Base-by-base conservation (phyloP, 441 rosid species). In the Pelargonium citronellum region DNA sequence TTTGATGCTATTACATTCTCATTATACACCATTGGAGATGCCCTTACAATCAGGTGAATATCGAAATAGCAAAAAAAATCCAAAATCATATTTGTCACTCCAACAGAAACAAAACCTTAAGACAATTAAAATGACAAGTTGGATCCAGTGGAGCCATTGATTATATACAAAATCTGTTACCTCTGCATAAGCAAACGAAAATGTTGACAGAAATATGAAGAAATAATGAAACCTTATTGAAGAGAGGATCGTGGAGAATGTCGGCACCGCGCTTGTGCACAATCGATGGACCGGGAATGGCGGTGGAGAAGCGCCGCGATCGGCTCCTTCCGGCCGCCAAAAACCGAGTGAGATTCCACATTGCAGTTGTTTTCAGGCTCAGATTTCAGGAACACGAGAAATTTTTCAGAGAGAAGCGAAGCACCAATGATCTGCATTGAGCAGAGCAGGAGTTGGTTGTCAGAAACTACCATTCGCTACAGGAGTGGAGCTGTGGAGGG, bases 241-340 rank as follows among this genome's bases (percentile, higher is more conserved):
- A 90, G 97, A 96, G 91, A 13, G 99, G 97, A 90, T 95, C 99
- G 73, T 95, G 97, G 78, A 95, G 99, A 73, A 95, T 91, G 81
- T 95, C 99, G 11, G 96, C 84, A 47, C 99, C 99, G 70, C 99
- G 97, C 77, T 95, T 95, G 80, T 89, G 96, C 27, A 91, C 88
- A 24, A 95, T 95, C 74, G 87, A 95, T 7, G 99, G 94, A 64
- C 89, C 96, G 67, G 96, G 94, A 66, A 90, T 90, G 77, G 83
- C 83, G 17, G 96, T 74, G 66, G 94, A 89, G 73, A 91, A 81
- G 10, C 89, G 83, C 78, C 88, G 82, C 72, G 89, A 82, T 79
- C 87, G 87, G 70, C 74, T 67, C 16, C 78, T 47, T 64, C 80
- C 75, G 12, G 87, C 77, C 39, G 87, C 79, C 1, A 87, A 78